phyloP scores from a whole-genome alignment of 2,329 filamentous ascomycete species.

The Alternaria arbusti region DNA sequence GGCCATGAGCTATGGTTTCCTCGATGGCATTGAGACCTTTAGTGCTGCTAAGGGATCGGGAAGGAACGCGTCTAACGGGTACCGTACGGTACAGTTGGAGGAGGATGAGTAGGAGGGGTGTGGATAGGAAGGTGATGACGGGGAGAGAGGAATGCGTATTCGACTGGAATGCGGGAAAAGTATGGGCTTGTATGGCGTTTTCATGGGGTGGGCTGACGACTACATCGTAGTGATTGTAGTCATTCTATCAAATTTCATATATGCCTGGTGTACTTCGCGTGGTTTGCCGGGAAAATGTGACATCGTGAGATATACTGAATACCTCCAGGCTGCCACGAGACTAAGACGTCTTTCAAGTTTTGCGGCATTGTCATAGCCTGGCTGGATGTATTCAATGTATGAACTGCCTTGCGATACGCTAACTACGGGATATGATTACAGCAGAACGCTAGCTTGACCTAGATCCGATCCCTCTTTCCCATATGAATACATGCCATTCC shows the following conservation, averaged over 20 bases:
- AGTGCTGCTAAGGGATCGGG: neutral
- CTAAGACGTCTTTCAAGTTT: accelerated
- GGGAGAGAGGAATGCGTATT: too few species aligned
- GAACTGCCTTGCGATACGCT: neutral
- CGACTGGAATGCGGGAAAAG: neutral
- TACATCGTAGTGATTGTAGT: neutral
- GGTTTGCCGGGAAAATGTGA: neutral
- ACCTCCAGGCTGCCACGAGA: neutral
- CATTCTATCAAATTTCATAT: neutral
- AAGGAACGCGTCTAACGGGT: neutral
- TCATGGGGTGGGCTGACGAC: neutral
- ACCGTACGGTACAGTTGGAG: neutral
- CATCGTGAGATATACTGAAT: neutral
- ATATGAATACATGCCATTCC: slow-evolving; percentile 4
- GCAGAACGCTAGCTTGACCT: neutral
- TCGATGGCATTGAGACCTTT: neutral
- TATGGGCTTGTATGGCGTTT: neutral
- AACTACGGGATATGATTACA: slow-evolving; percentile 3
- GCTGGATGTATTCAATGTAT: neutral
- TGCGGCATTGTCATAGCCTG: neutral
- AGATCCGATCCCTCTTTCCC: neutral
- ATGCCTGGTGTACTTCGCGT: neutral
- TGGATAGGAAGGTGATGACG: neutral
- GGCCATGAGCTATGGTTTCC: neutral
- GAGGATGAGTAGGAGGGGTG: neutral